Percentiles rank a stretch among this genome's conserved stretches.
These are phyloP conservation scores for Aspergillus olivimuriae DNA, from an alignment of 495 filamentous ascomycete genomes.

Conservation along the genomic window DNA sequence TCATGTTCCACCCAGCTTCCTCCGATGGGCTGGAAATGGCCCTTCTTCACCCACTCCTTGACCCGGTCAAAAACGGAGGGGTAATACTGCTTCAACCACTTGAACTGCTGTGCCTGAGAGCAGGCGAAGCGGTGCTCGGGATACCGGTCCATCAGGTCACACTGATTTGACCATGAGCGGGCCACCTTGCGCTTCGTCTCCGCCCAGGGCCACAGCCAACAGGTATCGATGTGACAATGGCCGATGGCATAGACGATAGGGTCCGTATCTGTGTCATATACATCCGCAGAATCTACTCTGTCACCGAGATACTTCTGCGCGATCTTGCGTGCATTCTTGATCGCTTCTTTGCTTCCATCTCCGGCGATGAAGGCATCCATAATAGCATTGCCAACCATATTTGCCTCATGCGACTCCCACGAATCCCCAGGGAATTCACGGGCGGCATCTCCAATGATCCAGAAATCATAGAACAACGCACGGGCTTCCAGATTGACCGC, in stretches of 20 bases:
- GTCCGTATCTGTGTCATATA: constrained; percentile 69
- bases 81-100: constrained; percentile 90
- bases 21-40: constrained; percentile 88
- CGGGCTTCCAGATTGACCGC: constrained; percentile 82
- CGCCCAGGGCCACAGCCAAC: constrained; percentile 98
- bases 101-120: constrained; percentile 95
- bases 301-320: constrained; percentile 76
- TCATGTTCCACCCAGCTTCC: constrained; percentile 99
- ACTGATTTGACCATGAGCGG: constrained; percentile 94
- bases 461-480: constrained; percentile 82
- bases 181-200: constrained; percentile 97
- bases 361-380: constrained; percentile 83
- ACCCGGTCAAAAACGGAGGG: constrained; percentile 84
- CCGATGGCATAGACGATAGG: constrained; percentile 83
- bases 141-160: constrained; percentile 87
- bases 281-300: constrained; percentile 71
- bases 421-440: constrained; percentile 72
- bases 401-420: constrained; percentile 81
- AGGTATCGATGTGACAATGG: constrained; percentile 95
- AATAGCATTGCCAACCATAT: constrained; percentile 76
- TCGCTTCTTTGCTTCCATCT: constrained; percentile 64
- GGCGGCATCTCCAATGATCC: constrained; percentile 88
- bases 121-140: constrained; percentile 88
- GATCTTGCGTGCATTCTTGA: constrained; percentile 72
- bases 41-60: constrained; percentile 81